These are phyloP conservation scores for Cystobasidium ongulense DNA, from an alignment of 768 basidiomycete species.

Conservation along the genomic window DNA sequence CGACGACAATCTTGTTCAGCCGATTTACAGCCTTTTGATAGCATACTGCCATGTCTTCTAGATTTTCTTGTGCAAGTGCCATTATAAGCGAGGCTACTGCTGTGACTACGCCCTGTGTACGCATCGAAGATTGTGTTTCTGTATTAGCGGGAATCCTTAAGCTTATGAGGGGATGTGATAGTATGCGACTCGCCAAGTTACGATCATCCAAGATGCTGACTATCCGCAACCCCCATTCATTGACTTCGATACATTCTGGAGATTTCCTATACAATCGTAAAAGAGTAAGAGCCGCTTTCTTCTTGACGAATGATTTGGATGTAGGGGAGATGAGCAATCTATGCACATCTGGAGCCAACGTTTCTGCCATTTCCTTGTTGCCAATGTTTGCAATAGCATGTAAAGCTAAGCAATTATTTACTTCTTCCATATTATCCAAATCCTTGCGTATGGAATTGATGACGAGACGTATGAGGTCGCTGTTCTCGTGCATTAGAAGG, in stretches of 20 bases:
- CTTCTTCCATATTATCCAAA: slow-evolving; percentile 83
- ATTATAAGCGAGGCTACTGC: slow-evolving; percentile 88
- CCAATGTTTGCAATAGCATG: slow-evolving; percentile 99
- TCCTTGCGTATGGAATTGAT: slow-evolving; percentile 98
- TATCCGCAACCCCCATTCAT: slow-evolving; percentile 91
- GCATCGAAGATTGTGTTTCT: background rate
- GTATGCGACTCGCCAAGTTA: slow-evolving; percentile 23
- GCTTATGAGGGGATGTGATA: too few relatives aligned
- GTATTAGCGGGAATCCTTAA: too few relatives aligned
- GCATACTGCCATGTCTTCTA: slow-evolving; percentile 81
- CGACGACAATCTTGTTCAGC: slow-evolving; percentile 78
- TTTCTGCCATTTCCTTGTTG: slow-evolving; percentile 96
- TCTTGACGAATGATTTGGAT: slow-evolving; percentile 89
- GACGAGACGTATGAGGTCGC: slow-evolving; percentile 87
- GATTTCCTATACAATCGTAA: slow-evolving; percentile 91
- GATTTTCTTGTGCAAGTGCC: slow-evolving; percentile 86
- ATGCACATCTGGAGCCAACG: slow-evolving; percentile 86
- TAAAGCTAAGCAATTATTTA: slow-evolving; percentile 89
- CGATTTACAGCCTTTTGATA: slow-evolving; percentile 92
- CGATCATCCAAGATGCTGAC: slow-evolving; percentile 82
- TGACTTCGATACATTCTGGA: slow-evolving; percentile 81
- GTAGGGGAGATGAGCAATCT: slow-evolving; percentile 88
- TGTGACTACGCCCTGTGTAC: slow-evolving; percentile 76
- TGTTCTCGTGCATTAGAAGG: slow-evolving; percentile 96
- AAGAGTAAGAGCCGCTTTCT: slow-evolving; percentile 92